phyloP scores from a whole-genome alignment of 2,329 filamentous ascomycete genomes.

The Capronia coronata region DNA sequence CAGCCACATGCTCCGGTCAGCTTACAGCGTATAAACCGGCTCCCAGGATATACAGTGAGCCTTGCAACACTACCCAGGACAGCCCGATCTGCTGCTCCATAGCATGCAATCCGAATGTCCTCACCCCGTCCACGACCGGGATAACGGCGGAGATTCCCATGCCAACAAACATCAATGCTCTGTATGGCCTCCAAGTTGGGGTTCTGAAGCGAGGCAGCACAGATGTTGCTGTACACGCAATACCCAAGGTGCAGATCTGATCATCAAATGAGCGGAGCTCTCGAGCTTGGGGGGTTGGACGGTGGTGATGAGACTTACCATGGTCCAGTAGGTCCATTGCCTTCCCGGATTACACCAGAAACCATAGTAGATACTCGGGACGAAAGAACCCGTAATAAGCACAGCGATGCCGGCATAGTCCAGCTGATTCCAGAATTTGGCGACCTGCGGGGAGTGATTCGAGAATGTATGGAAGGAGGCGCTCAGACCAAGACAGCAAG shows the following conservation, averaged over 20 bases:
- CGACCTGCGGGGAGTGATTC: slow-evolving; percentile 74
- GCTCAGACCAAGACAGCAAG: slow-evolving; percentile 69
- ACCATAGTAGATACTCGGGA: slow-evolving; percentile 82
- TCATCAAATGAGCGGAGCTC: slow-evolving; percentile 3
- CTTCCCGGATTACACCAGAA: slow-evolving; percentile 64
- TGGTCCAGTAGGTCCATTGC: slow-evolving; percentile 65
- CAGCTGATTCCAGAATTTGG: slow-evolving; percentile 80
- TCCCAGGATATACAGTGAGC: slow-evolving; percentile 75
- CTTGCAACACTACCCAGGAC: slow-evolving; percentile 72
- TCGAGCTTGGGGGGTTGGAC: background rate
- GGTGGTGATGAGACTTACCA: slow-evolving; percentile 53
- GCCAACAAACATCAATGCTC: slow-evolving; percentile 80
- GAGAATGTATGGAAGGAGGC: slow-evolving; percentile 77
- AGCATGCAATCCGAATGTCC: slow-evolving; percentile 58
- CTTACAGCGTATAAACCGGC: slow-evolving; percentile 78
- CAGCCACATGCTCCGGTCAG: slow-evolving; percentile 19
- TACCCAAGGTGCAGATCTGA: slow-evolving; percentile 69
- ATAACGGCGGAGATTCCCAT: slow-evolving; percentile 79
- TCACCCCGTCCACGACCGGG: slow-evolving; percentile 71
- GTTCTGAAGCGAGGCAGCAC: slow-evolving; percentile 78
- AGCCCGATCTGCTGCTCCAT: slow-evolving; percentile 71
- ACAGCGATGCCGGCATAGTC: slow-evolving; percentile 93
- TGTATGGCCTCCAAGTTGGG: slow-evolving; percentile 73
- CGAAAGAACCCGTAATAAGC: slow-evolving; percentile 84
- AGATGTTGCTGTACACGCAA: slow-evolving; percentile 69